Percentiles rank a stretch among this genome's conserved stretches.
Evolutionary conservation across 176 grass and related monocot genomes (phyloP).

Genomic region (Hordeum marinum): DNA sequence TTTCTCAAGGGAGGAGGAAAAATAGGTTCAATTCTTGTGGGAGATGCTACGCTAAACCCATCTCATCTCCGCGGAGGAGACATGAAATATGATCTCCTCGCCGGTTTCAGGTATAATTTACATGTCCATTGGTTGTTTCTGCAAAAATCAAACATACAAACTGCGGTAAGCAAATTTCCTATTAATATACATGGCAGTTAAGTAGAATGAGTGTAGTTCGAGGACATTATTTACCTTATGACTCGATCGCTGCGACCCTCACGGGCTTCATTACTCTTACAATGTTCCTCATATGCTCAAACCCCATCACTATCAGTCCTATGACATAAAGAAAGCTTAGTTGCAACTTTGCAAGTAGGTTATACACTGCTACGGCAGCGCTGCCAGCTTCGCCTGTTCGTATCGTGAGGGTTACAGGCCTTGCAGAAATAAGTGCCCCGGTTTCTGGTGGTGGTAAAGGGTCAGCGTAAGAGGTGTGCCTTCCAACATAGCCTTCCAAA

Average conservation of each 20-base stretch:
- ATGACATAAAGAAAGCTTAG: conserved; percentile 87
- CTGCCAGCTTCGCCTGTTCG: conserved; percentile 54
- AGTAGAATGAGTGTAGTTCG: too few species aligned
- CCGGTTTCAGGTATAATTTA: neutral
- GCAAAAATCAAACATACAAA: conserved; percentile 6
- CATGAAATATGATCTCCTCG: conserved; percentile 30
- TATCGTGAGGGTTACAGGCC: conserved; percentile 37
- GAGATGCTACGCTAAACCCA: conserved; percentile 46
- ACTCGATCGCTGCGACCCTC: conserved; percentile 62
- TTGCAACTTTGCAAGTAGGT: conserved; percentile 86
- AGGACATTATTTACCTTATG: conserved; percentile 42
- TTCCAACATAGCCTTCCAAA: conserved; percentile 9
- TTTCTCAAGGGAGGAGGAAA: neutral
- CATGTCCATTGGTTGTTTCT: conserved; percentile 12
- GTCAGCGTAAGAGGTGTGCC: conserved; percentile 30
- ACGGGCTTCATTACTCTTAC: conserved; percentile 72
- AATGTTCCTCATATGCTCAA: conserved; percentile 73
- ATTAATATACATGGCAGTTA: too few species aligned
- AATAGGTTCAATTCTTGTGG: neutral
- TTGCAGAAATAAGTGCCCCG: conserved; percentile 48
- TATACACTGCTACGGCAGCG: conserved; percentile 53
- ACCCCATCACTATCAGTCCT: conserved; percentile 74
- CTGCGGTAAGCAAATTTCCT: neutral
- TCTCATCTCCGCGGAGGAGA: conserved; percentile 46
- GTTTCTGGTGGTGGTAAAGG: conserved; percentile 42